A percentile compares a stretch with the other conserved stretches of the same genome.
Evolutionary conservation across 176 grass and related monocot species (phyloP).

Genomic region (Elymus sibiricus): DNA sequence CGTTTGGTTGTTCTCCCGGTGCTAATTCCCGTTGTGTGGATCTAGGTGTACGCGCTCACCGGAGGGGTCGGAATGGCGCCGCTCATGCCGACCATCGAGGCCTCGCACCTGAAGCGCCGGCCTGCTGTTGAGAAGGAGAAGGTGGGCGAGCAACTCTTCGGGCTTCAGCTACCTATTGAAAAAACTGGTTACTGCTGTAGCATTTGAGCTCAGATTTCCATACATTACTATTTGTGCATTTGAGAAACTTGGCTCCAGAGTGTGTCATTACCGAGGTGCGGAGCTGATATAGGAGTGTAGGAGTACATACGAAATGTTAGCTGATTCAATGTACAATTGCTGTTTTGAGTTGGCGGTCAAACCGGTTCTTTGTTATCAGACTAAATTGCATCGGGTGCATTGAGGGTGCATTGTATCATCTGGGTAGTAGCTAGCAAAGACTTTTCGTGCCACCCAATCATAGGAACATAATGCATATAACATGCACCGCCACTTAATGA

Average conservation of each 20-base stretch:
- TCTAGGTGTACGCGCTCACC: slow-evolving; percentile 87
- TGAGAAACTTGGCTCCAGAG: neutral
- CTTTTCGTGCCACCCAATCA: neutral
- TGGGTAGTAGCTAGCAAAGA: neutral
- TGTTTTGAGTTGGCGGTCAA: slow-evolving; percentile 2
- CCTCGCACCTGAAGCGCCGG: slow-evolving; percentile 73
- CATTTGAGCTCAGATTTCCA: neutral
- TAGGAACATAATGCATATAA: too few species aligned
- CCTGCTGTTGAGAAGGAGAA: slow-evolving; percentile 52
- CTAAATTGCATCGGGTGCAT: neutral
- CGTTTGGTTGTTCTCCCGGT: neutral
- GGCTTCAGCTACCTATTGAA: neutral
- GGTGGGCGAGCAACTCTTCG: slow-evolving; percentile 9
- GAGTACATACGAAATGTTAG: neutral
- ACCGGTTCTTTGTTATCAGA: neutral
- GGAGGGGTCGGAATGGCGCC: slow-evolving; percentile 80
- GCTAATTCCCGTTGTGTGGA: neutral
- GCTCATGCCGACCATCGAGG: slow-evolving; percentile 78
- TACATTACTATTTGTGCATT: too few species aligned
- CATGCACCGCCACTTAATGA: neutral
- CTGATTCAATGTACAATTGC: neutral
- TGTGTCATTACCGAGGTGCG: neutral
- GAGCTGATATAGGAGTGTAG: neutral
- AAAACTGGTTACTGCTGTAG: neutral
- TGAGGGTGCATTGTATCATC: neutral